phyloP scores from a whole-genome alignment of 2,329 filamentous ascomycete species.

The Bipolaris gigantea region DNA sequence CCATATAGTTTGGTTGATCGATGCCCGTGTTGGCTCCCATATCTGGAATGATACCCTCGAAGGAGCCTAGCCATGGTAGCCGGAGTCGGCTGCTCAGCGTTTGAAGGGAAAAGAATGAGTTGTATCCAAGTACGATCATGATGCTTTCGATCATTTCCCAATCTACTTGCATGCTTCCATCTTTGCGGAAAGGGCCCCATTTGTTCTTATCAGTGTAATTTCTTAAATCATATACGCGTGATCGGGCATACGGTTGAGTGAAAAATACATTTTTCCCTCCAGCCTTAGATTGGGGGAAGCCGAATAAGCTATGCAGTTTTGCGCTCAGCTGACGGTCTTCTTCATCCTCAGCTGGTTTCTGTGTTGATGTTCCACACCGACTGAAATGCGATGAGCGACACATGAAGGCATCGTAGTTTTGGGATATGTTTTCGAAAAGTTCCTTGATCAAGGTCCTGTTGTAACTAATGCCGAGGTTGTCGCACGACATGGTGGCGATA shows the following conservation, averaged over 20 bases:
- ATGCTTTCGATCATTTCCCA: conserved; percentile 81
- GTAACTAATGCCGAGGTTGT: conserved; percentile 50
- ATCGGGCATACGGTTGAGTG: conserved; percentile 64
- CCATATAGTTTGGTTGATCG: conserved; percentile 6
- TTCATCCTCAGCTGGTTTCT: conserved; percentile 45
- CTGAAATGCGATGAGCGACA: conserved; percentile 62
- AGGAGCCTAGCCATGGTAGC: conserved; percentile 36
- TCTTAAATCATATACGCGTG: conserved; percentile 73
- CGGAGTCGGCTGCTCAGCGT: conserved; percentile 26
- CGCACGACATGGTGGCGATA: conserved; percentile 41
- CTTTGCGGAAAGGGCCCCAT: conserved; percentile 74
- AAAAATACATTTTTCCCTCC: conserved; percentile 32
- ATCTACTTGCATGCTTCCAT: conserved; percentile 65
- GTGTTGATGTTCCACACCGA: conserved; percentile 53
- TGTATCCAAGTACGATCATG: conserved; percentile 68
- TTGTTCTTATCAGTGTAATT: conserved; percentile 62
- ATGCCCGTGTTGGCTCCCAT: too few relatives aligned
- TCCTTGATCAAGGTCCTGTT: conserved; percentile 46
- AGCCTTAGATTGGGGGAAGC: conserved; percentile 56
- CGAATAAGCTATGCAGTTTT: conserved; percentile 70
- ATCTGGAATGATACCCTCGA: conserved; percentile 33
- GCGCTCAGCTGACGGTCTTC: conserved; percentile 65
- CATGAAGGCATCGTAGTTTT: conserved; percentile 63
- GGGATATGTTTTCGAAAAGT: conserved; percentile 48
- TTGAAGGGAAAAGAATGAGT: conserved; percentile 46